Base-by-base conservation (phyloP, 2,329 filamentous ascomycete species). In the Aspergillus ibericus region DNA sequence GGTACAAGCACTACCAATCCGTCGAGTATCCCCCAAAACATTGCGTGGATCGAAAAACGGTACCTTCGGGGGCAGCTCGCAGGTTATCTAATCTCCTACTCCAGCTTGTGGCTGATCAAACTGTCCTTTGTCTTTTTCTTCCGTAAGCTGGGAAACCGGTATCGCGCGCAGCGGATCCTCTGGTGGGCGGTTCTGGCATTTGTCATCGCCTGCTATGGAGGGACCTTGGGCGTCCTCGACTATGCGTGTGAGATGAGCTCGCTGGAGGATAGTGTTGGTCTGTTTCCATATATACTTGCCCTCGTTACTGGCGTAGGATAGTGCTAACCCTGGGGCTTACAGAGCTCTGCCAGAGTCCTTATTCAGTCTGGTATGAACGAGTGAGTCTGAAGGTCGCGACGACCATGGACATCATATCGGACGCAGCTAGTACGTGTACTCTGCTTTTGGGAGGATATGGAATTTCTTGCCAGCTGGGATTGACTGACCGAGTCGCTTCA, bases 51-150 rank as follows among this genome's bases (percentile, higher is more conserved):
- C 13, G 16, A 22, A 34, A 25, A 27, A 5, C 13, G 27, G 8
- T 36, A 59, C 9, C 46, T 55, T 1, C 35, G 47, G 3, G 35
- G 18, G 15, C 56, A 59, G 52, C 40, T 59, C 10, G 35, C 51
- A 5, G 46, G 44, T n/a, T 55, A 59, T 42, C 22, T 49, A 9
- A 22, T 58, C 2, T 40, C 40, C 3, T 54, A 40, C n/a, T 9
- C 18, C 2, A 44, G 46, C n/a, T 20, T 59, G 10, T 55, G 56
- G 51, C n/a, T 18, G 16, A 25, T 55, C 22, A 55, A 59, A 13
- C 35, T 55, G 5, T 59, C 51, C 20, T 59, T 58, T 15, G 15
- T 55, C 10, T 58, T 58, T 9, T 58, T 58, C 34, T 50, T 58
- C n/a, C 44, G 46, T 5, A 40, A 38, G 6, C 18, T 58, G 12